phyloP scores from a whole-genome alignment of 345 rosid species.

The Dovyalis caffra region DNA sequence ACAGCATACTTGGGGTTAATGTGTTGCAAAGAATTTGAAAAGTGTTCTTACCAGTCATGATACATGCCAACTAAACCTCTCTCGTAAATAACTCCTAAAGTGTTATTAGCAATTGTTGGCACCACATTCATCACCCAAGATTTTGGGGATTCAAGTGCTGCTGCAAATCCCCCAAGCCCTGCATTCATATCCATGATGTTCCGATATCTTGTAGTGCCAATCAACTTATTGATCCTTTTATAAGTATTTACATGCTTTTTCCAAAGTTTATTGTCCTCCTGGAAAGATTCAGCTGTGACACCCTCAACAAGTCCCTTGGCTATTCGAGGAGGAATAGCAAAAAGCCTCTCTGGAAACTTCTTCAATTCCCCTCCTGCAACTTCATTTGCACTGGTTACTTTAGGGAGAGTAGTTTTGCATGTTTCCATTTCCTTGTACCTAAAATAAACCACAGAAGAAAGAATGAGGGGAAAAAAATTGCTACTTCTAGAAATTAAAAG shows the following conservation, averaged over 20 bases:
- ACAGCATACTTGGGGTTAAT: neutral
- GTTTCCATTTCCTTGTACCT: slow-evolving; percentile 80
- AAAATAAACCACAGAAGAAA: slow-evolving; percentile 19
- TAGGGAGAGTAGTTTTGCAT: slow-evolving; percentile 71
- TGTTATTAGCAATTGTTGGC: slow-evolving; percentile 70
- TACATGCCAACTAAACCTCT: slow-evolving; percentile 91
- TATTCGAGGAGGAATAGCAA: slow-evolving; percentile 72
- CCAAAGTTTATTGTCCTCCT: slow-evolving; percentile 71
- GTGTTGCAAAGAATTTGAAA: neutral
- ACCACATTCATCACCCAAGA: slow-evolving; percentile 98
- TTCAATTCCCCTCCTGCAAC: slow-evolving; percentile 80
- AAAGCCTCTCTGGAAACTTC: slow-evolving; percentile 89
- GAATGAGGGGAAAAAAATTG: neutral
- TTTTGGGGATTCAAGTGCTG: slow-evolving; percentile 82
- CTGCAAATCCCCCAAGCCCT: slow-evolving; percentile 90
- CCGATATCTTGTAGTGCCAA: slow-evolving; percentile 78
- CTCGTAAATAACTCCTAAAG: slow-evolving; percentile 81
- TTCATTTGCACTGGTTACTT: slow-evolving; percentile 58
- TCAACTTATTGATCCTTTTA: slow-evolving; percentile 65
- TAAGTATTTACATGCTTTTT: slow-evolving; percentile 67
- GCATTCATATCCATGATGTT: slow-evolving; percentile 98
- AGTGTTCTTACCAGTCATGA: slow-evolving; percentile 95
- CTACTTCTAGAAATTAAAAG: neutral
- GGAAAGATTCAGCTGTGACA: slow-evolving; percentile 53
- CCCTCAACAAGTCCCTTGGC: slow-evolving; percentile 60